Evolutionary conservation across 106 monocot species (phyloP).

Genomic region (Platanthera zijinensis): DNA sequence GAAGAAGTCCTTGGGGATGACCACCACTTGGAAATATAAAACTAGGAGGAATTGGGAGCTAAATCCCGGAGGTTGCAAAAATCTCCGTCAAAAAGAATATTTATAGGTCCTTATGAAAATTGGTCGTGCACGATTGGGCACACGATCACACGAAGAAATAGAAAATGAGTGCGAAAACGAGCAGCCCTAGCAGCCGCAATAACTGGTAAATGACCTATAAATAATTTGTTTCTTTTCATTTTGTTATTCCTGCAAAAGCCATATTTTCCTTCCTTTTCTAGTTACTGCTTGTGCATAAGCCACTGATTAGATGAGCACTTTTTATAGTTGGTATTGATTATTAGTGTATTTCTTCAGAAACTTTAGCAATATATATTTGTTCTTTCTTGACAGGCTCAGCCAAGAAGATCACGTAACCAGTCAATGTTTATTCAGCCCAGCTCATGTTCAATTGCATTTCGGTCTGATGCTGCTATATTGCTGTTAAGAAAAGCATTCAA

Average conservation of each 20-base stretch:
- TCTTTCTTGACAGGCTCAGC: conserved; percentile 44
- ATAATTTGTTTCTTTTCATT: not conserved
- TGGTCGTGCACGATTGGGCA: no score
- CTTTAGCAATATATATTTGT: not conserved
- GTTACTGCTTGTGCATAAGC: not conserved
- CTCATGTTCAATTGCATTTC: conserved; percentile 63
- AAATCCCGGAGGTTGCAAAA: no score
- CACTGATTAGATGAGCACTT: not conserved
- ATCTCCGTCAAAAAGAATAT: no score
- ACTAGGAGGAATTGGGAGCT: no score
- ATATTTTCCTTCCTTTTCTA: not conserved
- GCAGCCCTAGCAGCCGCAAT: no score
- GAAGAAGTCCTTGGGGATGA: no score
- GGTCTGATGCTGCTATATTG: conserved; percentile 58
- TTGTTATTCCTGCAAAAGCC: not conserved
- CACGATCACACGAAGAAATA: no score
- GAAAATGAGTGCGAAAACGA: no score
- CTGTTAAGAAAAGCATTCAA: conserved; percentile 75
- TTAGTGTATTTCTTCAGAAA: not conserved
- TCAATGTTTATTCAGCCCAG: conserved; percentile 34
- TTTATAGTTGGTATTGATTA: not conserved
- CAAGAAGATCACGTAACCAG: conserved; percentile 65
- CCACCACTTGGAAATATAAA: no score
- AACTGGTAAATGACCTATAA: no score
- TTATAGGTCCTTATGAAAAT: no score